Evolutionary conservation across 805 yeast genomes (phyloP).

Genomic region (Yamadazyma nakazawae): DNA sequence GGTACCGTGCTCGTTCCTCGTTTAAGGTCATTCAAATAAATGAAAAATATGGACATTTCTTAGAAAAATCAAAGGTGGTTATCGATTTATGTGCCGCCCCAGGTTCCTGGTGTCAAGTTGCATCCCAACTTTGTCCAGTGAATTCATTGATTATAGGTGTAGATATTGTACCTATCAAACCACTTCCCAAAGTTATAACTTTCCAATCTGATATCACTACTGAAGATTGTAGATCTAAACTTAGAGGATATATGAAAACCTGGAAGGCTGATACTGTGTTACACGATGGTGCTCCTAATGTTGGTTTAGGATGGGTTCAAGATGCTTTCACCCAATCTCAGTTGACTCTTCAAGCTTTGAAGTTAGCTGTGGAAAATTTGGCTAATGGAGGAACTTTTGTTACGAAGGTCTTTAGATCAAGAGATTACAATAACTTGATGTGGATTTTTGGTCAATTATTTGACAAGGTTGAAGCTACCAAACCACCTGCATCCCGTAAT

Average conservation of each 20-base stretch:
- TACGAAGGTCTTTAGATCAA: conserved; percentile 96
- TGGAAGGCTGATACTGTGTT: conserved; percentile 98
- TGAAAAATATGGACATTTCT: conserved; percentile 93
- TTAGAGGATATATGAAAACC: conserved; percentile 94
- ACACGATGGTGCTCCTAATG: conserved; percentile 99
- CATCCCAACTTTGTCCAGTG: conserved; percentile 86
- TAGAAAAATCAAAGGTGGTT: conserved; percentile 92
- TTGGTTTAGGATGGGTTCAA: conserved; percentile 99
- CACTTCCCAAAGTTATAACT: conserved; percentile 91
- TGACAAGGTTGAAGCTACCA: conserved; percentile 96
- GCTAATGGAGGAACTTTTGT: conserved; percentile 92
- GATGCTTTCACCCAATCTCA: conserved; percentile 99
- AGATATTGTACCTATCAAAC: conserved; percentile 96
- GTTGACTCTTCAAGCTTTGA: conserved; percentile 87
- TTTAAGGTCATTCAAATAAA: conserved; percentile 93
- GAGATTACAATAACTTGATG: conserved; percentile 93
- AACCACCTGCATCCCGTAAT: conserved; percentile 98
- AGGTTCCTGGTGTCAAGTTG: conserved; percentile 94
- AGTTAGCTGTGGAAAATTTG: conserved; percentile 90
- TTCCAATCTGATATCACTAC: conserved; percentile 98
- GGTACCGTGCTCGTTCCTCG: conserved; percentile 98
- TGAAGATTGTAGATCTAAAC: conserved; percentile 91
- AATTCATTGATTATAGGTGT: conserved; percentile 95
- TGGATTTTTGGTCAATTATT: conserved; percentile 98
- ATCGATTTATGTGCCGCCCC: conserved; percentile 99